Evolutionary conservation across 805 yeast species (phyloP).

Genomic region (Cyberlindnera suaveolens): DNA sequence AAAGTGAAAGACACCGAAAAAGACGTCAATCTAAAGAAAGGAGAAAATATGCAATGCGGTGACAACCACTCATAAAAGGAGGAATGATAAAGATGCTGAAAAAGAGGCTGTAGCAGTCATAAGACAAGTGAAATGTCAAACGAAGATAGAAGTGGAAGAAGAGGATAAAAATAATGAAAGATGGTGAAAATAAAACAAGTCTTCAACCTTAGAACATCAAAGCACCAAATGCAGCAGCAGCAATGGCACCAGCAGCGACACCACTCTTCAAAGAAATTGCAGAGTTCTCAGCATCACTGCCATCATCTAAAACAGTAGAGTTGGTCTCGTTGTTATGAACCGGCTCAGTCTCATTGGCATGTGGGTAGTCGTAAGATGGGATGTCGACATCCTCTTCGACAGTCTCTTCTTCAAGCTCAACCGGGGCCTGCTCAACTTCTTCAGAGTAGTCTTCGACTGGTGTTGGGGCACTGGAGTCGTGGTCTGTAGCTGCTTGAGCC

Average conservation of each 20-base stretch:
- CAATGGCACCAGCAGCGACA: slow-evolving; percentile 1
- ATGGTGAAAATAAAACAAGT: neutral
- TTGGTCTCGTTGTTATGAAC: slow-evolving; percentile 2
- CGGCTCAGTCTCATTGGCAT: slow-evolving; percentile 3
- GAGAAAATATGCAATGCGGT: too few species aligned
- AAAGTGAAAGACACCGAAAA: too few species aligned
- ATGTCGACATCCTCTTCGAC: neutral
- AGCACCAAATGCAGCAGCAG: slow-evolving; percentile 6
- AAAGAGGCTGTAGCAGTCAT: too few species aligned
- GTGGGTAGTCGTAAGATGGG: slow-evolving; percentile 1
- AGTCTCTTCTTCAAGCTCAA: slow-evolving; percentile 3
- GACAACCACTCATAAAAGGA: too few species aligned
- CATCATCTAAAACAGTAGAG: slow-evolving; percentile 4
- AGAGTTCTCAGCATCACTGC: slow-evolving; percentile 5
- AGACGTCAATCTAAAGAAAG: too few species aligned
- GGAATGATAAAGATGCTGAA: too few species aligned
- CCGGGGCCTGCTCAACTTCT: neutral
- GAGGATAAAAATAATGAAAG: neutral
- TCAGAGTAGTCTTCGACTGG: slow-evolving; percentile 1
- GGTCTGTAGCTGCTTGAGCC: slow-evolving; percentile 13
- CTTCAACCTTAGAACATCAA: slow-evolving; percentile 7
- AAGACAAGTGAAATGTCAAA: too few species aligned
- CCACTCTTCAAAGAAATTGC: slow-evolving; percentile 5
- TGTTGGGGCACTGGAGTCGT: slow-evolving; percentile 4
- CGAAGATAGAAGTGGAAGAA: neutral